phyloP scores from a whole-genome alignment of 2,329 filamentous ascomycete genomes.

The Bipolaris gigantea region DNA sequence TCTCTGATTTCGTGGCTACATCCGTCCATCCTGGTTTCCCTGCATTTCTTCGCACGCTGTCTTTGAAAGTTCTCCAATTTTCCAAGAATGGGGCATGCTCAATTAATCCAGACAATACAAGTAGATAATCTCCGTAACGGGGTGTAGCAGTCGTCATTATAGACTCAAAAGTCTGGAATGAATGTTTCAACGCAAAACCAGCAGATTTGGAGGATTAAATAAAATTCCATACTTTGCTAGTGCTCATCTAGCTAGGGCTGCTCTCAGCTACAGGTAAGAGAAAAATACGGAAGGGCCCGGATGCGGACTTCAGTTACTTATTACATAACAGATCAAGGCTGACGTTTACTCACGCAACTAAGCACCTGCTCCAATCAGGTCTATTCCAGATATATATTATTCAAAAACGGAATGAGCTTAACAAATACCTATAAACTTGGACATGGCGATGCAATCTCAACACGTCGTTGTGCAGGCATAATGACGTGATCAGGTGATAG shows the following conservation, averaged over 20 bases:
- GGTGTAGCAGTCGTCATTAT: neutral
- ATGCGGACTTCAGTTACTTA: too few relatives aligned
- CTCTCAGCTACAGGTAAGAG: neutral
- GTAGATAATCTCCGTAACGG: slow-evolving; percentile 1
- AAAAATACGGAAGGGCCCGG: neutral
- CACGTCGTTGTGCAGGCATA: neutral
- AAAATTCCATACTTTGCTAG: neutral
- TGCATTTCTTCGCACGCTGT: neutral
- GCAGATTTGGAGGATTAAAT: slow-evolving; percentile 1
- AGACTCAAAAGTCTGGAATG: neutral
- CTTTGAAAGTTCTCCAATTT: slow-evolving; percentile 1
- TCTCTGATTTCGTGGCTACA: neutral
- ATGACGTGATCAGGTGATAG: neutral
- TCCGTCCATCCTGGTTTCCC: slow-evolving; percentile 1
- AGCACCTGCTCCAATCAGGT: neutral
- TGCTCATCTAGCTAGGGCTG: neutral
- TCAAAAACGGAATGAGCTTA: too few relatives aligned
- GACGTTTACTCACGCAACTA: too few relatives aligned
- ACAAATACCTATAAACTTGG: too few relatives aligned
- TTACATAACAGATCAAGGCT: too few relatives aligned
- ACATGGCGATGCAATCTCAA: neutral
- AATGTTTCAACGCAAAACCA: neutral
- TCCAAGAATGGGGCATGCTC: neutral
- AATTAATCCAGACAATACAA: slow-evolving; percentile 1
- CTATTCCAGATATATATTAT: too few relatives aligned